Evolutionary conservation across 768 basidiomycete genomes (phyloP).

Genomic region (Rhizopogon vulgaris): DNA sequence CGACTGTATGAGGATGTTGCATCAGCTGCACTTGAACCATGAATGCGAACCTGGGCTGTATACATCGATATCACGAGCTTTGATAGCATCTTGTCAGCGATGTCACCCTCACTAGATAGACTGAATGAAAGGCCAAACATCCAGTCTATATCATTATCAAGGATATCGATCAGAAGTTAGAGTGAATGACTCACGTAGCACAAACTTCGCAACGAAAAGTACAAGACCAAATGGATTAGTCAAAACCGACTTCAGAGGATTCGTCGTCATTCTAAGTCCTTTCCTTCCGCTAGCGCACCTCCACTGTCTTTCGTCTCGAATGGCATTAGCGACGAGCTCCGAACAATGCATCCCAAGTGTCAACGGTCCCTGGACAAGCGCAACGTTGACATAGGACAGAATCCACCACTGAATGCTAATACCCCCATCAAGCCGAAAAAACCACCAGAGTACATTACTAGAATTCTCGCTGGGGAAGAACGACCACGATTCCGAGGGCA

Average conservation of each 20-base stretch:
- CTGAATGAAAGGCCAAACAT: constrained; percentile 25
- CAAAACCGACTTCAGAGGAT: constrained; percentile 19
- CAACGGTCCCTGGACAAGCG: constrained; percentile 20
- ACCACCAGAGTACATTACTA: constrained; percentile 5
- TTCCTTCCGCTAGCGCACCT: constrained; percentile 12
- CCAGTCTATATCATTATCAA: constrained; percentile 19
- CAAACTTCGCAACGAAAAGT: constrained; percentile 16
- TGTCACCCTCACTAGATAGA: constrained; percentile 6
- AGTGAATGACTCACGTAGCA: constrained; percentile 19
- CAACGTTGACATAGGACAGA: constrained; percentile 20
- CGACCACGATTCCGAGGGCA: constrained; percentile 14
- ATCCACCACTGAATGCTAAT: constrained; percentile 17
- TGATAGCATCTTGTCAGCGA: too few relatives aligned
- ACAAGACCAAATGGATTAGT: constrained; percentile 11
- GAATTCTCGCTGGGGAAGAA: constrained; percentile 20
- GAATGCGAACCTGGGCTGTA: constrained; percentile 17
- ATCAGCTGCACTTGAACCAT: background rate
- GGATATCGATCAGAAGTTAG: background rate
- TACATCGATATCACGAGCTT: constrained; percentile 10
- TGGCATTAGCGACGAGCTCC: constrained; percentile 22
- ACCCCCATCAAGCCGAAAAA: constrained; percentile 13
- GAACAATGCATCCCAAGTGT: constrained; percentile 23
- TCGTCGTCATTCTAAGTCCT: constrained; percentile 11
- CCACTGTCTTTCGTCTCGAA: constrained; percentile 24
- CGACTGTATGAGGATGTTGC: background rate